Percentiles rank a stretch among this genome's conserved stretches.
Evolutionary conservation across 2,329 filamentous ascomycete species (phyloP).

Genomic region (Dothistroma septosporum): DNA sequence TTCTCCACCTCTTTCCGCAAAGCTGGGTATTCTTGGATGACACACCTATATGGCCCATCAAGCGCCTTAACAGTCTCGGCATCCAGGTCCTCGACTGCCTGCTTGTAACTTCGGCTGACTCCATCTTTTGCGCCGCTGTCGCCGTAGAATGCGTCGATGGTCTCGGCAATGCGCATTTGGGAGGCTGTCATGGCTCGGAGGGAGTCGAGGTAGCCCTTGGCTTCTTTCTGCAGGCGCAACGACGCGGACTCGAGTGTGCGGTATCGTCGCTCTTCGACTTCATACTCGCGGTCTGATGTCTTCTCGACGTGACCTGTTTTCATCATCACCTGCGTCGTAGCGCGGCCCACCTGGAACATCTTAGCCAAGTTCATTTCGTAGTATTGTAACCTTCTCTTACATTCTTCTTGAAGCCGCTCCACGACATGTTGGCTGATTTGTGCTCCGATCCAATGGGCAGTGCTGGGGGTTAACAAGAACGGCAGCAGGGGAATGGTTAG

Average conservation of each 20-base stretch:
- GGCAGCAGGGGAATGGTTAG: conserved; percentile 3
- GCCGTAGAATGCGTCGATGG: conserved; percentile 98
- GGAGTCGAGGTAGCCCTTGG: conserved; percentile 95
- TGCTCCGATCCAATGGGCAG: conserved; percentile 14
- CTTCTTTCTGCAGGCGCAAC: conserved; percentile 89
- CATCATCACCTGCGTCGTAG: conserved; percentile 99
- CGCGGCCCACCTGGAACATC: conserved; percentile 93
- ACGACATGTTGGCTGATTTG: conserved; percentile 55
- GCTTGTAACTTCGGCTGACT: conserved; percentile 94
- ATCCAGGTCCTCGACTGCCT: conserved; percentile 95
- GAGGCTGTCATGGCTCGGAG: conserved; percentile 98
- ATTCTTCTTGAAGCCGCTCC: conserved; percentile 43
- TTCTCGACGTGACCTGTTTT: conserved; percentile 98
- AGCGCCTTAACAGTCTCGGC: conserved; percentile 97
- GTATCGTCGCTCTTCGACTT: conserved; percentile 89
- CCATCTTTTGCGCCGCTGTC: conserved; percentile 92
- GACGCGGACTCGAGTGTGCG: conserved; percentile 96
- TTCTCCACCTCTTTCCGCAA: background rate
- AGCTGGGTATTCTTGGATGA: conserved; percentile 16
- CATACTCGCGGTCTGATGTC: conserved; percentile 97
- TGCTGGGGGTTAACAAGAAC: background rate
- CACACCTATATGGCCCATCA: conserved; percentile 84
- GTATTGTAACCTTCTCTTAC: conserved; percentile 11
- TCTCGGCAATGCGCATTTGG: conserved; percentile 98
- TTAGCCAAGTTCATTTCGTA: conserved; percentile 55